These are phyloP conservation scores for Boletus holoroseus DNA, from an alignment of 1,284 basidiomycete species.

Conservation along the genomic window DNA sequence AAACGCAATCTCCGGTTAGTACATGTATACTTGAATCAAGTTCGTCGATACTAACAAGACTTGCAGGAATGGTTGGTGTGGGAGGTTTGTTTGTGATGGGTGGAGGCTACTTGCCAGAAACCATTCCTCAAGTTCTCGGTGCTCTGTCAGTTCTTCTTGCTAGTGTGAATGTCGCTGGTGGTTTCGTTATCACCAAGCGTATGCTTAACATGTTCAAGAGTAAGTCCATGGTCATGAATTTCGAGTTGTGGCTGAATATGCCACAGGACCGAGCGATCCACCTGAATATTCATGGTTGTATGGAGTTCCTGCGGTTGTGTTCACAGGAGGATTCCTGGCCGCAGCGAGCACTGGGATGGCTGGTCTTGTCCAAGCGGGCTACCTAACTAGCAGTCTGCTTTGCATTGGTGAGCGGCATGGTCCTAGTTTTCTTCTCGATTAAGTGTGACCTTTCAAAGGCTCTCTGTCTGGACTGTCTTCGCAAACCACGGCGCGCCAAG, in stretches of 20 bases:
- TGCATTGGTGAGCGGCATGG: constrained; percentile 59
- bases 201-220: constrained; percentile 91
- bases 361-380: constrained; percentile 82
- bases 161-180: constrained; percentile 79
- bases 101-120: constrained; percentile 75
- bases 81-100: constrained; percentile 87
- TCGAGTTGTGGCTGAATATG: constrained; percentile 1
- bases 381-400: constrained; percentile 73
- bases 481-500: constrained; percentile 74
- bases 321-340: constrained; percentile 73
- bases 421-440: neutral
- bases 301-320: constrained; percentile 68
- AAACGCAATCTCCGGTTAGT: constrained; percentile 66
- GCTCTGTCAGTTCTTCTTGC: constrained; percentile 77
- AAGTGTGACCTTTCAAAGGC: constrained; percentile 36
- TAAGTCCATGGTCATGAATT: constrained; percentile 30
- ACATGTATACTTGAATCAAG: neutral
- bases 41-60: constrained; percentile 8
- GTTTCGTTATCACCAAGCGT: constrained; percentile 78
- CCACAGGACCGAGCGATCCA: constrained; percentile 67
- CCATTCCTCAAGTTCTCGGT: constrained; percentile 71
- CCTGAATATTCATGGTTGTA: constrained; percentile 83
- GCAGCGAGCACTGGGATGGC: constrained; percentile 77
- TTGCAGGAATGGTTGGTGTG: constrained; percentile 66
- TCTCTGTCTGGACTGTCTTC: constrained; percentile 71